phyloP scores from a whole-genome alignment of 257 asterid genomes.

The Ehretia macrophylla region DNA sequence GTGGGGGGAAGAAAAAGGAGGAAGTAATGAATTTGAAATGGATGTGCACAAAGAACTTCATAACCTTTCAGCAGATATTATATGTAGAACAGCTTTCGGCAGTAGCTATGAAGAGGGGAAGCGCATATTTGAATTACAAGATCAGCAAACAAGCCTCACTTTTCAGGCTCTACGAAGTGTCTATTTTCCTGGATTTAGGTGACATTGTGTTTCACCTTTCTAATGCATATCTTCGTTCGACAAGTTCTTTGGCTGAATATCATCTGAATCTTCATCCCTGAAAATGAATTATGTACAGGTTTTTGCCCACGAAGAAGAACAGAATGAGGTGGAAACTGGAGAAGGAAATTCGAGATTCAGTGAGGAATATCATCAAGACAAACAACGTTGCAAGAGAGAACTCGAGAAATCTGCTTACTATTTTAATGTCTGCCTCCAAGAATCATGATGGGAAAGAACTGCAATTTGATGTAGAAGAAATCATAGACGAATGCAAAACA shows the following conservation, averaged over 20 bases:
- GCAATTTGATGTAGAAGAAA: conserved; percentile 21
- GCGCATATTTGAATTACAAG: conserved; percentile 56
- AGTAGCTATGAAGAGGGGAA: conserved; percentile 57
- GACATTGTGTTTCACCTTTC: too few relatives aligned
- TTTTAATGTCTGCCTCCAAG: conserved; percentile 23
- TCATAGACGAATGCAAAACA: conserved; percentile 36
- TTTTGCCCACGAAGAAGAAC: conserved; percentile 59
- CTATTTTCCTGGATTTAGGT: conserved; percentile 69
- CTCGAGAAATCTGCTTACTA: conserved; percentile 21
- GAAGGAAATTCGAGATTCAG: conserved; percentile 44
- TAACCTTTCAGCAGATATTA: conserved; percentile 53
- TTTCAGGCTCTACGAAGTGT: conserved; percentile 45
- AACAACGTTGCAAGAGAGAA: conserved; percentile 24
- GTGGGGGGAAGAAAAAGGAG: conserved; percentile 49
- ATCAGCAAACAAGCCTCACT: conserved; percentile 42
- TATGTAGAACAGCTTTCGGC: conserved; percentile 62
- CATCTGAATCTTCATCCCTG: too few relatives aligned
- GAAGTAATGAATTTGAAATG: conserved; percentile 39
- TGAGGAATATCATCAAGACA: conserved; percentile 30
- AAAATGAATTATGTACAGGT: too few relatives aligned
- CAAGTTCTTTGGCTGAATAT: too few relatives aligned
- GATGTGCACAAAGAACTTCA: conserved; percentile 53
- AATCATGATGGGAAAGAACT: conserved; percentile 15
- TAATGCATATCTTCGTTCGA: too few relatives aligned
- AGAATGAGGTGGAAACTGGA: conserved; percentile 51